Base-by-base conservation (phyloP, 1,284 basidiomycete genomes). In the Chiua sp. region DNA sequence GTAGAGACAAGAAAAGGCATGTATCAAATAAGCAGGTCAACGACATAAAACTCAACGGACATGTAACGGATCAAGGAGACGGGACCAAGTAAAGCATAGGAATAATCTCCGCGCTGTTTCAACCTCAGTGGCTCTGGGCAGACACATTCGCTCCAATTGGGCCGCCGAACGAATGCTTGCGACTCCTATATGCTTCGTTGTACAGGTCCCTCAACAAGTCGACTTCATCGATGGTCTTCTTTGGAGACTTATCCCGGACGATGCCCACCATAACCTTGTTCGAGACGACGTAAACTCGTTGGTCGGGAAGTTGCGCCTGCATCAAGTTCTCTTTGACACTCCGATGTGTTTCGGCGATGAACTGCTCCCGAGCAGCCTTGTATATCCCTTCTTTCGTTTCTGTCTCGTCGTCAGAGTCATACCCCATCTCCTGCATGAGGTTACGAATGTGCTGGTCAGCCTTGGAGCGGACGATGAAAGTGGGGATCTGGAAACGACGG, bases 381-480 rank as follows among this genome's bases (percentile, higher is more conserved):
- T 72, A 72, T 12, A 61, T 56, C 3, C 52, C 23, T 16, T 70
- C 60, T n/a, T 48, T 69, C 3, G 58, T 63, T 15, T 57, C 61
- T 7, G 51, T 35, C 23, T 66, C 71, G 15, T 57, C 57, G 16
- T 73, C 69, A 4, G 63, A 72, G 42, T 72, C 67, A n/a, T 75
- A 68, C 37, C 63, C 67, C 61, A 65, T 66, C 44, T 76, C 76
- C 33, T 53, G 60, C 63, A 69, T 66, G 44, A 75, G 49, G 55
- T 76, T 77, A 3, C 57, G 61, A 57, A 76, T 72, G 53, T 75
- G 72, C 28, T 69, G 67, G 55, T 77, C 75, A 0, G 75, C 67
- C 59, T 77, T 76, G 5, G 75, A 78, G 8, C 75, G 75, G n/a
- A 77, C 75, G 39, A 77, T 73, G 49, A 69, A 72, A 2, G 67